Conservation (phyloP, 139 green algal species). For the Zygnema cylindricum region DNA sequence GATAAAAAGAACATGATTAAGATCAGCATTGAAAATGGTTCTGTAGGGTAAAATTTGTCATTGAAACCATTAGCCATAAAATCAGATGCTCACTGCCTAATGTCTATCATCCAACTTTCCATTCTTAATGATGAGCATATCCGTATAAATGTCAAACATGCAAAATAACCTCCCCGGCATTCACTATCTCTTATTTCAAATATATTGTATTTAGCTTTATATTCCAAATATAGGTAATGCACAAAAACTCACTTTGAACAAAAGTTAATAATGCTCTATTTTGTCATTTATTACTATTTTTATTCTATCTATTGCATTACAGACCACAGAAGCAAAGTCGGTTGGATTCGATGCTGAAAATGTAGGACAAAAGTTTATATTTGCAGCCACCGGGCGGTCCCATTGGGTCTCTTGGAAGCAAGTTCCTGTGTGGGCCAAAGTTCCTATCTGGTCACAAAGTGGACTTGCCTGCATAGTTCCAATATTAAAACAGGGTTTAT, state of each 20-base stretch:
- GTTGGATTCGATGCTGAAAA: background rate
- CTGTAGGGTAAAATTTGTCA: background rate
- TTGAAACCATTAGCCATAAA: background rate
- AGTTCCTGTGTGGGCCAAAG: constrained; percentile 26
- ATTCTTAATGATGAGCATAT: no score
- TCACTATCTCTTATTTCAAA: background rate
- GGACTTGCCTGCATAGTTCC: background rate
- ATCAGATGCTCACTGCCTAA: background rate
- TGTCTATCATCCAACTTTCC: background rate
- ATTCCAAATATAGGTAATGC: background rate
- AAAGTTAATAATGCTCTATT: background rate
- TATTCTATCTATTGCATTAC: background rate
- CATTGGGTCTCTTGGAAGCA: constrained; percentile 27
- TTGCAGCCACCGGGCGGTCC: constrained; percentile 38
- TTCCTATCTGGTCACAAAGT: background rate
- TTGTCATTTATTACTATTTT: background rate
- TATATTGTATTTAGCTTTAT: background rate
- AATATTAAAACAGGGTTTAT: no score
- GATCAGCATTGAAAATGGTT: background rate
- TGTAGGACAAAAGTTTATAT: constrained; percentile 53
- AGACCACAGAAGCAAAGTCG: background rate
- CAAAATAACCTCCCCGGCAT: no score
- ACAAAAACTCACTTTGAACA: background rate
- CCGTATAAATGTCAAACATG: no score
- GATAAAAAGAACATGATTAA: background rate